A percentile compares a stretch with the other conserved stretches of the same genome.
Conservation (phyloP, 768 basidiomycete genomes). For the Mycena olivaceomarginata region DNA sequence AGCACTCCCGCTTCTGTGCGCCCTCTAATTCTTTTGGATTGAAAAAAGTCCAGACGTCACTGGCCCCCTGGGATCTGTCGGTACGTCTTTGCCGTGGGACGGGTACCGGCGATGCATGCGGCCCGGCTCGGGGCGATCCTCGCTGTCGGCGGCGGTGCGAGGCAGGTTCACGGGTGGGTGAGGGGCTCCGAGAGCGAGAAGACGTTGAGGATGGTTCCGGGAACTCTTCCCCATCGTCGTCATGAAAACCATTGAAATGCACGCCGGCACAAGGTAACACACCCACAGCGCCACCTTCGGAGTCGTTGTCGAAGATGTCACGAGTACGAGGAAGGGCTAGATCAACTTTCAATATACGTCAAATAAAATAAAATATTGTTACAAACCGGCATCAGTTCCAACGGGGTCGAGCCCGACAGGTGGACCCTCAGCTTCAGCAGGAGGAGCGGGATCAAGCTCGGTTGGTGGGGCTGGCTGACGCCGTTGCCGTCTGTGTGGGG, state of each 20-base stretch:
- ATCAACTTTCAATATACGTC: background rate
- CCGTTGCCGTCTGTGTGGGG: background rate
- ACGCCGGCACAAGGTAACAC: background rate
- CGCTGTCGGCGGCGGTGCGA: no score
- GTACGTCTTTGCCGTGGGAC: background rate
- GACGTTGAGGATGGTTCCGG: no score
- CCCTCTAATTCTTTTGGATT: conserved; percentile 9
- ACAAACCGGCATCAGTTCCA: background rate
- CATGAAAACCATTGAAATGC: background rate
- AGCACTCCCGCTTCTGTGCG: no score
- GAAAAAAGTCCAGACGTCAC: conserved; percentile 33
- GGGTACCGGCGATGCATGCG: conserved; percentile 6
- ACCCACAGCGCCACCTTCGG: no score
- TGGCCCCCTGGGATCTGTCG: background rate
- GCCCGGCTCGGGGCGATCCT: conserved; percentile 23
- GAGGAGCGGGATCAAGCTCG: no score
- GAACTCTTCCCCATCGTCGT: conserved; percentile 20
- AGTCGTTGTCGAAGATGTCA: conserved; percentile 14
- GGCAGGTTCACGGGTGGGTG: no score
- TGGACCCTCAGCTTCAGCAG: background rate
- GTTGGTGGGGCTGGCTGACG: no score
- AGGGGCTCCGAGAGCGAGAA: no score
- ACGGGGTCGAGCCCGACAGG: no score
- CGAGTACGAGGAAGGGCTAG: background rate
- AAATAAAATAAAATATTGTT: background rate